Percentiles rank a stretch among this genome's conserved stretches.
These are phyloP conservation scores for Flaveria linearis DNA, from an alignment of 129 eudicot genomes.

Conservation along the genomic window DNA sequence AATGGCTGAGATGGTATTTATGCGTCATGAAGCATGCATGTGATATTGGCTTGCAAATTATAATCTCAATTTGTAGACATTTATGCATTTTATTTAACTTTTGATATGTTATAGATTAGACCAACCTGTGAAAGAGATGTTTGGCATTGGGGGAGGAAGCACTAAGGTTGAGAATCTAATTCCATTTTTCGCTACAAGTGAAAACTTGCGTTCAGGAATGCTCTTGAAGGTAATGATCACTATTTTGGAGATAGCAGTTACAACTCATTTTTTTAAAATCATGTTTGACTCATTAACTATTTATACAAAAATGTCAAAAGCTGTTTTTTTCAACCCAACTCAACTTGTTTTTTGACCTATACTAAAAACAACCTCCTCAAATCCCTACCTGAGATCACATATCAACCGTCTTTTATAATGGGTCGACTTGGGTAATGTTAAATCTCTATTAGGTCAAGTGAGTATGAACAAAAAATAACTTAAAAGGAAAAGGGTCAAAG, in stretches of 20 bases:
- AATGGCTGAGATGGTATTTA: not conserved
- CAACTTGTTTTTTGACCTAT: not conserved
- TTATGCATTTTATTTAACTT: conserved; percentile 2
- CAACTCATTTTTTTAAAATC: not conserved
- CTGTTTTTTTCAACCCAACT: not conserved
- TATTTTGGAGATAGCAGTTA: not conserved
- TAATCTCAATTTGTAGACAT: not conserved
- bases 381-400: not conserved
- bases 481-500: not conserved
- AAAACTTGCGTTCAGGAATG: conserved; percentile 42
- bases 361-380: conserved; percentile 9
- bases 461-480: not conserved
- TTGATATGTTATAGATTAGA: conserved; percentile 59
- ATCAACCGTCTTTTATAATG: not conserved
- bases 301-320: not conserved
- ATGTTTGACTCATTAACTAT: not conserved
- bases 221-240: conserved; percentile 48
- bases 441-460: not conserved
- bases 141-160: conserved; percentile 28
- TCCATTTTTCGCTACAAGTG: conserved; percentile 35
- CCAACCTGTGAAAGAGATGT: conserved; percentile 42
- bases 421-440: not conserved
- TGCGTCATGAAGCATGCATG: conserved; percentile 5
- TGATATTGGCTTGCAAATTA: conserved; percentile 6
- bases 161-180: conserved; percentile 31